Base-by-base conservation (phyloP, 2,329 filamentous ascomycete genomes). In the Nakataea oryzae region DNA sequence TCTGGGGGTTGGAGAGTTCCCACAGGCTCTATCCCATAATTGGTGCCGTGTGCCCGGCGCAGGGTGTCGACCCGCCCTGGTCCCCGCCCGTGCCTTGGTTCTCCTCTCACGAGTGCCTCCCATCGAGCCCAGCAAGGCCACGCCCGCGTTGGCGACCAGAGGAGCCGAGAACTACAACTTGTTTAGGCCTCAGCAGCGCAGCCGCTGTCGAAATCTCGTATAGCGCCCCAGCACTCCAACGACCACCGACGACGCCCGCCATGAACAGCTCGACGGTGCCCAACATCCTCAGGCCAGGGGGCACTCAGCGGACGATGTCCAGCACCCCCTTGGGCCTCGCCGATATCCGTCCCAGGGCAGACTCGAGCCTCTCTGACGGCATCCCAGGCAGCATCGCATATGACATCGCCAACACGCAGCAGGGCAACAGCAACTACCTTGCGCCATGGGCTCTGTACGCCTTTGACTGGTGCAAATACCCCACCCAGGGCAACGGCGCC, bases 391-490 rank as follows among this genome's bases (percentile, higher is more conserved):
- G 80, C 74, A 30, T 28, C 54, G 60, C 32, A n/a, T 88, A 88
- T 71, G 89, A 92, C 70, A 79, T 86, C 60, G 84, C 85, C 65
- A 84, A 85, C 71, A 73, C 85, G 65, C 79, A 85, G 74, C 73
- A 88, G 72, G 74, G 90, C 72, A 96, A 93, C 66, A 96, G 91
- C 79, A 97, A 93, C 73, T 96, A 97, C 72, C 78, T 96, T 65
- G 92, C 93, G 5, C 93, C 93, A 0, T 99, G 95, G 91, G 89
- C 92, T 17, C 87, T 96, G 62, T 99, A 97, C 74, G 93, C 95
- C 14, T 93, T 96, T 70, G 95, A 99, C 77, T 99, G 95, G 95
- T 99, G 95, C 79, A 99, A 99, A 76, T 99, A 95, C 93, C 86
- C 90, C 21, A 87, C 93, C 2, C 86, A 91, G 70, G 86, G 76